Base-by-base conservation (phyloP, 306 rosid genomes). In the Citrullus mucosospermus region DNA sequence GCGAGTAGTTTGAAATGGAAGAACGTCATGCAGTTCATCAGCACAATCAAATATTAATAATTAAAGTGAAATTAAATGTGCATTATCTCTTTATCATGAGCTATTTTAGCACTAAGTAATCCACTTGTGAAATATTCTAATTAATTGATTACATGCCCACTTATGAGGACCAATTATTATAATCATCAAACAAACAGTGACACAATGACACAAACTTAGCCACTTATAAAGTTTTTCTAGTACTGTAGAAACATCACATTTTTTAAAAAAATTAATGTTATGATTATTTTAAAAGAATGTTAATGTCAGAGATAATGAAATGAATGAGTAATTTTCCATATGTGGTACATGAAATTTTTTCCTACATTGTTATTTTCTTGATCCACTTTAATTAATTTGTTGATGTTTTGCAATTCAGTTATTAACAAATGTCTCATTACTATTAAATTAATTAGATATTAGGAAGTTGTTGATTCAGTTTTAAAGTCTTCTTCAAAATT, bases 31-130 rank as follows among this genome's bases (percentile, higher is more conserved):
- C 20, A 36, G 0, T 36, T 66, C 50, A 66, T 38, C 50, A 66
- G 15, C 72, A 66, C 22, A 38, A 17, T 66, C 28, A 2, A 66
- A 50, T 36, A 16, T 68, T n/a, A 41, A 41, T 68, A 5, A n/a
- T 68, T 9, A 46, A 70, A 70, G 14, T 6, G 46, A 70, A 25
- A 25, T 25, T 25, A 25, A 70, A 70, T 46, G 20, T 70, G 76
- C 57, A 44, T 2, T 46, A 20, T 70, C 11, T 22, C 56, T 70
- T 44, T 22, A 43, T 41, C 46, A 46, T 46, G 25, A 3, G 39
- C 57, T 46, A 70, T 22, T 13, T 68, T 44, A 70, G 76, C 76
- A 70, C 76, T 70, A 69, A 68, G 55, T 68, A 68, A 41, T 44
- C 54, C 51, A 39, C 54, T 68, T 10, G 18, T 68, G 9, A 43